Base-by-base conservation (phyloP, 2,329 filamentous ascomycete genomes). In the Plenodomus tracheiphilus region DNA sequence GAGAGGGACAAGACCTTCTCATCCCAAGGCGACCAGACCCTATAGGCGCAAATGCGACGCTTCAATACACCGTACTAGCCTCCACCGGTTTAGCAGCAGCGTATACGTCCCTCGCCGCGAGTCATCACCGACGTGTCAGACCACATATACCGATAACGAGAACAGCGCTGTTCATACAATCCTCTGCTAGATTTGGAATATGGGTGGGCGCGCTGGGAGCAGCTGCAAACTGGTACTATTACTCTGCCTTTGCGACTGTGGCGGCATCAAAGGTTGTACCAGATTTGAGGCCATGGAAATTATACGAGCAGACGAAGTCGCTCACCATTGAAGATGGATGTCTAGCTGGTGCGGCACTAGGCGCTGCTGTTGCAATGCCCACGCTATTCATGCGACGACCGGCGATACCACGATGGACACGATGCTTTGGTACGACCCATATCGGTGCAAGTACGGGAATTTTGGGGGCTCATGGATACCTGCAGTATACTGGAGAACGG, bases 1-100 rank as follows among this genome's bases (percentile, higher is more conserved):
- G 62, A 28, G 62, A 67, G 51, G 63, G 64, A 21, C 58, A 69
- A 43, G 58, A 66, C 15, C 41, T 45, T 5, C 47, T 69, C 36
- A 49, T 62, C 10, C 62, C 62, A 1, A 57, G 55, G 40, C 54
- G 64, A 7, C 61, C 64, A 10, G 65, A 68, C 16, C 28, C 61
- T 3, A 58, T 68, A 42, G 61, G 59, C 19, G 65, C 65, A 10
- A 66, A 68, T 47, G 55, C 64, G n/a, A 64, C 64, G 38, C 53
- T 61, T 9, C 62, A 63, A 40, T 61, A 61, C 42, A 44, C 60
- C 4, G 36, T 68, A 19, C 19, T 66, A 22, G 53, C 58, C 17
- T 69, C 66, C 30, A 65, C 64, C 15, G 54, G 44, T 11, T 46
- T 60, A 22, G 66, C 66, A 18, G 61, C 53, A 10, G 57, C 53